A percentile compares a stretch with the other conserved stretches of the same genome.
Evolutionary conservation across 2,329 filamentous ascomycete species (phyloP).

Genomic region (Ophiostoma triangulosporum): DNA sequence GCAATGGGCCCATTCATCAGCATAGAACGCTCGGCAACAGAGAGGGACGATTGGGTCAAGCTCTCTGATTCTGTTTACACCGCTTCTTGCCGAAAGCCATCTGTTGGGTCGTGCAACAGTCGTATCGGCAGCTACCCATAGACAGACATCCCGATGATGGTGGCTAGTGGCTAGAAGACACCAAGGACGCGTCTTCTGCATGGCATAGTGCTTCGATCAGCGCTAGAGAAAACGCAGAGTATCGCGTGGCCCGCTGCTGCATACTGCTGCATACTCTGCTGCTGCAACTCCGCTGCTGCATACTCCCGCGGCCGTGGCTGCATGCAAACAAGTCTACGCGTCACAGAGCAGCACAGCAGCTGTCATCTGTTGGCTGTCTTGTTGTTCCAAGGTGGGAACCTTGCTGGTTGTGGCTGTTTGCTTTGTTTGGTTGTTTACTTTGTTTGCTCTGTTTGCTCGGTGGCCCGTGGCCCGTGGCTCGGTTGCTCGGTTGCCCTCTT

Average conservation of each 20-base stretch:
- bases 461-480: no score
- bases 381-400: no score
- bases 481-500: background rate
- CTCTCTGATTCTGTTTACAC: no score
- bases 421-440: background rate
- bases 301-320: background rate
- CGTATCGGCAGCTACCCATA: conserved; percentile 1
- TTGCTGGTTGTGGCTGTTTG: no score
- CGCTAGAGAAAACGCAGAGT: no score
- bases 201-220: background rate
- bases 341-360: background rate
- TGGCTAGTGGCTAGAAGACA: background rate
- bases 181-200: background rate
- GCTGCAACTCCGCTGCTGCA: background rate
- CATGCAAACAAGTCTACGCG: background rate
- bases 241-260: no score
- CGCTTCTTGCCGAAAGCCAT: background rate
- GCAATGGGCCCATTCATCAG: no score
- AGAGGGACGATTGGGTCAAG: no score
- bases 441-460: background rate
- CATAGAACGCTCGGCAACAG: no score
- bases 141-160: background rate
- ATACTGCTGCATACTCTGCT: background rate
- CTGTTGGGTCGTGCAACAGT: background rate
- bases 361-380: background rate